Percentiles rank a stretch among this genome's conserved stretches.
Evolutionary conservation across 2,329 filamentous ascomycete genomes (phyloP).

Genomic region (Epichloe amarillans): DNA sequence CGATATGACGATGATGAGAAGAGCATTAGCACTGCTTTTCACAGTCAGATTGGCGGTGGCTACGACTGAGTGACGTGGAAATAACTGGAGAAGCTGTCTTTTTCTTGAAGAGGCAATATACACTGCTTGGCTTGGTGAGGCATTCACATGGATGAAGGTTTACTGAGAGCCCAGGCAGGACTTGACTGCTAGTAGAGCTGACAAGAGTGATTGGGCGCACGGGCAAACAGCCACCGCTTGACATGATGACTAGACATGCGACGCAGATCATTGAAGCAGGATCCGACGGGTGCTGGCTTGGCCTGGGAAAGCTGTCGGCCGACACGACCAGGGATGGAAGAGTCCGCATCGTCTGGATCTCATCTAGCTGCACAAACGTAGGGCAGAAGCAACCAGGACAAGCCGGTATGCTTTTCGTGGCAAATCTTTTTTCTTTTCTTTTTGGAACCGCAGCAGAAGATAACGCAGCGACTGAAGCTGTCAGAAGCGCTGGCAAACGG

Average conservation of each 20-base stretch:
- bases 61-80: constrained; percentile 32
- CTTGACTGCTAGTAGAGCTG: background rate
- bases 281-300: background rate
- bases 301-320: background rate
- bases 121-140: background rate
- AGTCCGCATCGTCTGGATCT: background rate
- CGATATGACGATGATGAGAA: constrained; percentile 83
- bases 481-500: background rate
- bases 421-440: constrained; percentile 1
- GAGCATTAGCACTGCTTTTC: constrained; percentile 92
- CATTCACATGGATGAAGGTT: background rate
- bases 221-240: background rate
- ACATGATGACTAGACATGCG: background rate
- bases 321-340: background rate
- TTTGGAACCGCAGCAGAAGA: background rate
- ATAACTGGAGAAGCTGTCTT: constrained; percentile 1
- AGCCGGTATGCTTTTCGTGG: background rate
- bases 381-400: background rate
- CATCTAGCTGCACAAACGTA: background rate
- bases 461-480: background rate
- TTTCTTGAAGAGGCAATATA: background rate
- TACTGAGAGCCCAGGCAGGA: background rate
- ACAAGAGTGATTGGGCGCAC: background rate
- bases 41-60: constrained; percentile 71
- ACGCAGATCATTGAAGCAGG: background rate